A percentile compares a stretch with the other conserved stretches of the same genome.
Evolutionary conservation across 192 early-diverging fungal genomes (phyloP).

Genomic region (Linnemannia exigua): DNA sequence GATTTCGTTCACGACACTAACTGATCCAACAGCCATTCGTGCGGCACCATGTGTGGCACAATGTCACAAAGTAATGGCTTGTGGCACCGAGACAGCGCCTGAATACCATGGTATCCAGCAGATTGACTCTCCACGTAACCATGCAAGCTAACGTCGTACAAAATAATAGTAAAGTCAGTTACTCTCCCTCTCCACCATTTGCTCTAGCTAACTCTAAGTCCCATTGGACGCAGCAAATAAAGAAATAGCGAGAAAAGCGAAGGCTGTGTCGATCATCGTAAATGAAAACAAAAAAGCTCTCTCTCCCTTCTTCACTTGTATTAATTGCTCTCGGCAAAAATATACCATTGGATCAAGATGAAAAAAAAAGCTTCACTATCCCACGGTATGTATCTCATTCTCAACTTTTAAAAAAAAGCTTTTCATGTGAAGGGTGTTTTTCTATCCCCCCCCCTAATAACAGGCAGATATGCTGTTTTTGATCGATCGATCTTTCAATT

Average conservation of each 20-base stretch:
- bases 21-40: neutral
- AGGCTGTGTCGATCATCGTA: neutral
- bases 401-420: neutral
- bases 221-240: neutral
- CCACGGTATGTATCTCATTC: neutral
- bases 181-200: neutral
- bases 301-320: neutral
- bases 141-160: neutral
- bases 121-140: neutral
- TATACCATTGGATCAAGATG: neutral
- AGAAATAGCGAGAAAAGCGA: neutral
- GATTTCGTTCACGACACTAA: constrained; percentile 9
- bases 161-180: neutral
- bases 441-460: neutral
- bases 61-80: constrained; percentile 19
- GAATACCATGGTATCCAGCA: constrained; percentile 10
- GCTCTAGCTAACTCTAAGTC: neutral
- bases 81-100: constrained; percentile 33
- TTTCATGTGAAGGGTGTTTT: neutral
- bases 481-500: neutral
- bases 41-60: constrained; percentile 10
- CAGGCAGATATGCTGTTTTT: neutral
- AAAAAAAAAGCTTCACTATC: neutral
- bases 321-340: too few species aligned
- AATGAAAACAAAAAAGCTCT: constrained; percentile 8